Conservation (phyloP, 2,329 filamentous ascomycete species). For the Incumbomyces lentus region DNA sequence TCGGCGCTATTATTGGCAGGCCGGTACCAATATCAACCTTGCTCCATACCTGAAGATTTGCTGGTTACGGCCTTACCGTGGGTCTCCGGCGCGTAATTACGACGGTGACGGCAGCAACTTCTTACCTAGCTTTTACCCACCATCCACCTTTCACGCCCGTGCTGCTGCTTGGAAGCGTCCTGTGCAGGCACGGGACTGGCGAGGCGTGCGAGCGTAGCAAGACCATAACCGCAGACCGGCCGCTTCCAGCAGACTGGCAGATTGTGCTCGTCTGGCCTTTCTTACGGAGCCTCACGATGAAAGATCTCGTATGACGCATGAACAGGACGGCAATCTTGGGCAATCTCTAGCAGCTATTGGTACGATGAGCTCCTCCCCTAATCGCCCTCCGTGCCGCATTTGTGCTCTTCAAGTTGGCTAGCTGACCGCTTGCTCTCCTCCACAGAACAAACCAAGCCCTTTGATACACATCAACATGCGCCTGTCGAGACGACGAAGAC, state of each 20-base stretch:
- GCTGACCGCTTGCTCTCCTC: not conserved
- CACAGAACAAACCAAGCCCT: not conserved
- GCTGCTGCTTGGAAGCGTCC: not conserved
- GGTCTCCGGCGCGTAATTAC: constrained; percentile 4
- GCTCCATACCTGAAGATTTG: not conserved
- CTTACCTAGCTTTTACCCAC: not conserved
- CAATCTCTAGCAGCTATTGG: constrained; percentile 3
- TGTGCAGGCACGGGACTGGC: constrained; percentile 4
- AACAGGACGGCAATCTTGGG: constrained; percentile 3
- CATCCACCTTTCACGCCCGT: not conserved
- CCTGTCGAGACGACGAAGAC: constrained; percentile 7
- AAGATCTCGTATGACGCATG: constrained; percentile 9
- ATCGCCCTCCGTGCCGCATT: not conserved
- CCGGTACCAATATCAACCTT: not conserved
- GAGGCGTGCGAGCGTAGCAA: not conserved
- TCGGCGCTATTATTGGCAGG: constrained; percentile 5
- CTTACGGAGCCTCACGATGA: constrained; percentile 3
- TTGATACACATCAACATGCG: constrained; percentile 5
- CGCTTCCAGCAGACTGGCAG: constrained; percentile 6
- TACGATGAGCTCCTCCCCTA: constrained; percentile 2
- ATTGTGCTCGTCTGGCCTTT: constrained; percentile 3
- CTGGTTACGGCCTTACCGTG: not conserved
- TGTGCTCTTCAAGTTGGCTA: not conserved
- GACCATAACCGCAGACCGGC: not conserved
- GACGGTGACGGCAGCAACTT: not conserved